Percentiles rank a stretch among this genome's conserved stretches.
phyloP scores from a whole-genome alignment of 2,329 filamentous ascomycete genomes.

The Cladosporium halotolerans region DNA sequence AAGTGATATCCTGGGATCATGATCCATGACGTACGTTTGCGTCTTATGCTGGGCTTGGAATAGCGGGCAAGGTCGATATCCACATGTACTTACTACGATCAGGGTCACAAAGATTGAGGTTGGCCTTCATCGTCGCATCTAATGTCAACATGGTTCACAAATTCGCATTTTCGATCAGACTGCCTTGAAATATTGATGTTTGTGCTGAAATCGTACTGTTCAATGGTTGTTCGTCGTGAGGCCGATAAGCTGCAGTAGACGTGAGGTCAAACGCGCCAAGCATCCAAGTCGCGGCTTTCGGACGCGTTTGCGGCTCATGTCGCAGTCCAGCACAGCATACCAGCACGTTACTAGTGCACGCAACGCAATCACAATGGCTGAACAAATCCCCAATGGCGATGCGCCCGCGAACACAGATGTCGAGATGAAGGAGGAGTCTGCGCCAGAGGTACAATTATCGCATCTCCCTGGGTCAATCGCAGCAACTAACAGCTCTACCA shows the following conservation, averaged over 20 bases:
- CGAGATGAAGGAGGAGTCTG: constrained; percentile 32
- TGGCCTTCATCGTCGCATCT: too few relatives aligned
- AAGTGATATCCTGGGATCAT: too few relatives aligned
- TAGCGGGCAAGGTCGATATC: too few relatives aligned
- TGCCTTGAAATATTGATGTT: too few relatives aligned
- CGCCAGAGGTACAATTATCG: constrained; percentile 18
- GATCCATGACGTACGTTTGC: too few relatives aligned
- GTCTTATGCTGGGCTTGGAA: too few relatives aligned
- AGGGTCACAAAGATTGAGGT: too few relatives aligned
- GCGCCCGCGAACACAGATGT: constrained; percentile 20
- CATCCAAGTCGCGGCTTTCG: neutral
- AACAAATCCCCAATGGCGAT: constrained; percentile 22
- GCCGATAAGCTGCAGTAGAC: neutral
- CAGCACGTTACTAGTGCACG: neutral
- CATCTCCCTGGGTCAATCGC: constrained; percentile 3
- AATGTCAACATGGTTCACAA: too few relatives aligned
- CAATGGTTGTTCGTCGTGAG: neutral
- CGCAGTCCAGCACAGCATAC: neutral
- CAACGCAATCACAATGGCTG: constrained; percentile 22
- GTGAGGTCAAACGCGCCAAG: constrained; percentile 11
- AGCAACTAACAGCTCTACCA: constrained; percentile 6
- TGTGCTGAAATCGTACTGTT: too few relatives aligned
- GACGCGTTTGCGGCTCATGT: neutral
- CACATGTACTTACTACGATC: too few relatives aligned
- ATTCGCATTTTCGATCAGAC: too few relatives aligned